A percentile compares a stretch with the other conserved stretches of the same genome.
phyloP scores from a whole-genome alignment of 768 basidiomycete genomes.

The Sarcomyxa edulis region DNA sequence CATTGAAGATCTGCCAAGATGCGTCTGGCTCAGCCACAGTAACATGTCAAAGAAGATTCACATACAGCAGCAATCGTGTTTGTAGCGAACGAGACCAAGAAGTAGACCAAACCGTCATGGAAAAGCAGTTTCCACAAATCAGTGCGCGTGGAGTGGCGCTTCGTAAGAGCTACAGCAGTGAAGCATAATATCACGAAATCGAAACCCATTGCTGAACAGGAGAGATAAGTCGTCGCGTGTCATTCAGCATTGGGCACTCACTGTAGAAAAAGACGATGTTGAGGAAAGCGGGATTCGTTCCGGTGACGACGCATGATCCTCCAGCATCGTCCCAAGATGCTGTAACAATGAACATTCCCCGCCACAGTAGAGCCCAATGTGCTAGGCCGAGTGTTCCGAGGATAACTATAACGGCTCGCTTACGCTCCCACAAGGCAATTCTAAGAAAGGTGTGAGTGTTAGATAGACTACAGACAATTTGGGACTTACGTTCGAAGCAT shows the following conservation, averaged over 20 bases:
- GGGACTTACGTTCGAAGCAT: constrained; percentile 61
- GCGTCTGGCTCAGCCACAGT: neutral
- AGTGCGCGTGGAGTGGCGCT: constrained; percentile 46
- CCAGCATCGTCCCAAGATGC: constrained; percentile 43
- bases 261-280: constrained; percentile 69
- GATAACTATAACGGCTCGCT: constrained; percentile 39
- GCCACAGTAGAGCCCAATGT: constrained; percentile 64
- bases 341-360: constrained; percentile 64
- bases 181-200: constrained; percentile 56
- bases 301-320: constrained; percentile 42
- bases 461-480: constrained; percentile 5
- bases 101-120: constrained; percentile 69
- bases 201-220: constrained; percentile 58
- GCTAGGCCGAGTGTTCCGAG: constrained; percentile 52
- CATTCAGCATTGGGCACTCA: constrained; percentile 24
- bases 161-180: constrained; percentile 48
- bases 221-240: neutral
- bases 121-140: constrained; percentile 68
- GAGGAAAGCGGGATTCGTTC: constrained; percentile 50
- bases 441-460: constrained; percentile 23
- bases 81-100: constrained; percentile 57
- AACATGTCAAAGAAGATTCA: neutral
- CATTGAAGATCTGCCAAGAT: constrained; percentile 42
- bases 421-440: constrained; percentile 67
- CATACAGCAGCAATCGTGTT: constrained; percentile 56